Evolutionary conservation across 75 land plant species (phyloP).

Genomic region (Sequoia sempervirens): DNA sequence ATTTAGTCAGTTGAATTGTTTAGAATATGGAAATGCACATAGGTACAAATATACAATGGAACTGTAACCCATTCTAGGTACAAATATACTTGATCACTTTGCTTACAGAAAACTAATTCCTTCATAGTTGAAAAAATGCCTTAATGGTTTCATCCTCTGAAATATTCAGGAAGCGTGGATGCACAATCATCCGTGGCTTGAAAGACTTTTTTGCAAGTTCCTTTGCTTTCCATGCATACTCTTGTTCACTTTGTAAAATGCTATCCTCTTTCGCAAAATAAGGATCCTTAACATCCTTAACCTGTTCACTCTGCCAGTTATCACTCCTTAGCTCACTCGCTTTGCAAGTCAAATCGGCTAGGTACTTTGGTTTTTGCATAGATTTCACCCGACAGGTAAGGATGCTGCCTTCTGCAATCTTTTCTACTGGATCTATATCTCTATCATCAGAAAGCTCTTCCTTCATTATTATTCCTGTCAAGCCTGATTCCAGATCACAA

Average conservation of each 20-base stretch:
- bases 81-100: not conserved
- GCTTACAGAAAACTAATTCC: not conserved
- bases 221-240: conserved; percentile 68
- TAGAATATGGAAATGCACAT: not conserved
- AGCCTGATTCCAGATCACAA: conserved; percentile 79
- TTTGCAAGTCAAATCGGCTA: conserved; percentile 44
- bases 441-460: conserved; percentile 74
- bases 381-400: conserved; percentile 72
- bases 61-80: no score
- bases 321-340: conserved; percentile 55
- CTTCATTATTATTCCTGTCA: conserved; percentile 58
- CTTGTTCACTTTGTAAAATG: conserved; percentile 48
- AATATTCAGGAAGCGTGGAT: conserved; percentile 87
- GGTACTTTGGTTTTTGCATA: conserved; percentile 55
- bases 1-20: no score
- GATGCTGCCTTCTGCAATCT: conserved; percentile 63
- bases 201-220: conserved; percentile 85
- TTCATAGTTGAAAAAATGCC: conserved; percentile 29
- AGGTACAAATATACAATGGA: no score
- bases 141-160: conserved; percentile 78
- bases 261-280: conserved; percentile 54
- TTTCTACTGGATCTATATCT: conserved; percentile 41
- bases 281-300: conserved; percentile 26
- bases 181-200: conserved; percentile 93
- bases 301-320: conserved; percentile 21